Percentiles rank a stretch among this genome's conserved stretches.
These are phyloP conservation scores for Pythium inflatum DNA, from an alignment of 352 stramenopile species.

Conservation along the genomic window DNA sequence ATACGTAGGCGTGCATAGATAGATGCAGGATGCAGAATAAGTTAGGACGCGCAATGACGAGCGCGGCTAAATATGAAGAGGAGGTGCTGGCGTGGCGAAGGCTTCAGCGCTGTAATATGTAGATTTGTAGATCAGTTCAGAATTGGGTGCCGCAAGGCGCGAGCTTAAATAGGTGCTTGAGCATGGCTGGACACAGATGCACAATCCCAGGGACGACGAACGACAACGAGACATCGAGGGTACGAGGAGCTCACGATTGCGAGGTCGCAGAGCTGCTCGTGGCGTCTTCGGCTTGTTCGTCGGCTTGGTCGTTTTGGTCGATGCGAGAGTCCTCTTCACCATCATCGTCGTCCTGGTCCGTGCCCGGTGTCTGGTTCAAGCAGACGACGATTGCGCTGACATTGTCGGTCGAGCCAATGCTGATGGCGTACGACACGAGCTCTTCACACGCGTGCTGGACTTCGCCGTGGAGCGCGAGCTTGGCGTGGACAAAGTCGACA, in stretches of 20 bases:
- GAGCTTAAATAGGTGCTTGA: conserved; percentile 15
- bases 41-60: not conserved
- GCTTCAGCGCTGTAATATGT: not conserved
- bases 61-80: conserved; percentile 7
- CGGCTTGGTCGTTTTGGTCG: no score
- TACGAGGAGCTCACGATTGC: not conserved
- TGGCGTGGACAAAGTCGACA: conserved; percentile 80
- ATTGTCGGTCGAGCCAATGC: conserved; percentile 81
- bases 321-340: no score
- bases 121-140: conserved; percentile 1
- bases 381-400: conserved; percentile 81
- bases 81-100: not conserved
- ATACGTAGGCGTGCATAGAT: not conserved
- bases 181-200: not conserved
- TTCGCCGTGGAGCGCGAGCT: conserved; percentile 66
- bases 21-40: conserved; percentile 6
- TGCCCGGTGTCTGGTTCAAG: conserved; percentile 58
- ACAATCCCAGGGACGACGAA: not conserved
- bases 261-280: no score
- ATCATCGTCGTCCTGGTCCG: conserved; percentile 38
- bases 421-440: conserved; percentile 82
- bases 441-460: conserved; percentile 83
- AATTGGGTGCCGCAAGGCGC: not conserved
- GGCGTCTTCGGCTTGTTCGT: not conserved
- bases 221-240: not conserved